Conservation (phyloP, 2,329 filamentous ascomycete genomes). For the Clonostachys chloroleuca region DNA sequence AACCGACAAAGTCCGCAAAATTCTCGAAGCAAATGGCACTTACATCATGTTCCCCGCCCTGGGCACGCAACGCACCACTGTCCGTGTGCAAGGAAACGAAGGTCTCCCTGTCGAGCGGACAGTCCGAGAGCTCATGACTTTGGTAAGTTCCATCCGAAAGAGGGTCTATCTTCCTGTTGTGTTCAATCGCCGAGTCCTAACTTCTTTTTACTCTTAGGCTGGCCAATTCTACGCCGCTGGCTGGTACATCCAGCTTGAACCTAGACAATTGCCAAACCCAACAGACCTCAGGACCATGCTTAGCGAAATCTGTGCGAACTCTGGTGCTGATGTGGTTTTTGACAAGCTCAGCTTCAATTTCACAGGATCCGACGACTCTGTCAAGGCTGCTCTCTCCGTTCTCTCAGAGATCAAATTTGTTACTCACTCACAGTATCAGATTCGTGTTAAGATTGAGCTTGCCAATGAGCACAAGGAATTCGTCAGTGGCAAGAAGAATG, state of each 20-base stretch:
- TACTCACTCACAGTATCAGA: slow-evolving; percentile 81
- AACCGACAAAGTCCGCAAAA: slow-evolving; percentile 94
- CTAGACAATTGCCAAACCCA: slow-evolving; percentile 54
- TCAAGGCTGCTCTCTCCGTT: slow-evolving; percentile 91
- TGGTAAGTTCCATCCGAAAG: slow-evolving; percentile 51
- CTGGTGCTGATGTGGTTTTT: slow-evolving; percentile 89
- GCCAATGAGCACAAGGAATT: slow-evolving; percentile 99
- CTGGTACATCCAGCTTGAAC: slow-evolving; percentile 85
- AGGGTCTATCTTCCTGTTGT: too few species aligned
- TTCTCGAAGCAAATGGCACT: slow-evolving; percentile 93
- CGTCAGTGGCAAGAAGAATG: slow-evolving; percentile 98
- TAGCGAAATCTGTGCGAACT: slow-evolving; percentile 93
- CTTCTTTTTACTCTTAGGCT: slow-evolving; percentile 46
- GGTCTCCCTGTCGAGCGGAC: slow-evolving; percentile 93
- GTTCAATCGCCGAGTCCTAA: slow-evolving; percentile 11
- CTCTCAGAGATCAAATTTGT: slow-evolving; percentile 90
- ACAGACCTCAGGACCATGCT: slow-evolving; percentile 86
- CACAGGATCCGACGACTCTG: slow-evolving; percentile 91
- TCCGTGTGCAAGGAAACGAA: slow-evolving; percentile 89
- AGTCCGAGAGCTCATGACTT: slow-evolving; percentile 89
- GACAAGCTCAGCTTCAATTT: slow-evolving; percentile 93
- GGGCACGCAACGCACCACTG: slow-evolving; percentile 76
- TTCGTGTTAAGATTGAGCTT: slow-evolving; percentile 96
- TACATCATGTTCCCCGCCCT: slow-evolving; percentile 90
- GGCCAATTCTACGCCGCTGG: slow-evolving; percentile 97